Evolutionary conservation across 257 asterid genomes (phyloP).

Genomic region (Nicotiana tabacum): DNA sequence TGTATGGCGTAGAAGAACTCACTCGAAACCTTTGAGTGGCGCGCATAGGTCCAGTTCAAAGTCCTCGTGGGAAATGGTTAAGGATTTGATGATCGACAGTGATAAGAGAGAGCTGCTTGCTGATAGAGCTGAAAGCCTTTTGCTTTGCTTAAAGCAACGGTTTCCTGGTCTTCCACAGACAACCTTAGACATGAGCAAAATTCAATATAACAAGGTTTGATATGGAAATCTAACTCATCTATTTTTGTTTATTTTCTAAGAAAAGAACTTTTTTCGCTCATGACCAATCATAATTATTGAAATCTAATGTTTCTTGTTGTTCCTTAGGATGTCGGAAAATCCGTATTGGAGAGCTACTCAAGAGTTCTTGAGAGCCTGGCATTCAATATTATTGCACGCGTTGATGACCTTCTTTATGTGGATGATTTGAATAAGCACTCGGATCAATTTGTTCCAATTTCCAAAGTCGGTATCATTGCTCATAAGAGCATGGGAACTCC

Average conservation of each 20-base stretch:
- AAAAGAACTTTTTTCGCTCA: background rate
- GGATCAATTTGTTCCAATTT: constrained; percentile 46
- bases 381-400: constrained; percentile 66
- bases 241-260: background rate
- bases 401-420: constrained; percentile 64
- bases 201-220: constrained; percentile 71
- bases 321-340: constrained; percentile 73
- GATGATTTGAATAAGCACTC: constrained; percentile 74
- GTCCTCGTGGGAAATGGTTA: constrained; percentile 78
- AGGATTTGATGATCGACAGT: constrained; percentile 60
- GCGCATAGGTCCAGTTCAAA: constrained; percentile 45
- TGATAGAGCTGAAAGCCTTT: constrained; percentile 65
- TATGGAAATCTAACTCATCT: background rate
- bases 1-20: constrained; percentile 46
- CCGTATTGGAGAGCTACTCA: constrained; percentile 77
- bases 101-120: constrained; percentile 56
- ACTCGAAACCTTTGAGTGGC: constrained; percentile 35
- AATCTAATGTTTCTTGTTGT: background rate
- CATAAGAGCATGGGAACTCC: constrained; percentile 33
- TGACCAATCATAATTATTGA: background rate
- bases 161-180: constrained; percentile 88
- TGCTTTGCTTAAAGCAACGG: constrained; percentile 53
- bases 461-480: constrained; percentile 48
- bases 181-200: constrained; percentile 67
- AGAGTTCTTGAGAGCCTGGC: constrained; percentile 83